Percentiles rank a stretch among this genome's conserved stretches.
These are phyloP conservation scores for Fusarium oxysporum DNA, from an alignment of 2,329 filamentous ascomycete genomes.

Conservation along the genomic window DNA sequence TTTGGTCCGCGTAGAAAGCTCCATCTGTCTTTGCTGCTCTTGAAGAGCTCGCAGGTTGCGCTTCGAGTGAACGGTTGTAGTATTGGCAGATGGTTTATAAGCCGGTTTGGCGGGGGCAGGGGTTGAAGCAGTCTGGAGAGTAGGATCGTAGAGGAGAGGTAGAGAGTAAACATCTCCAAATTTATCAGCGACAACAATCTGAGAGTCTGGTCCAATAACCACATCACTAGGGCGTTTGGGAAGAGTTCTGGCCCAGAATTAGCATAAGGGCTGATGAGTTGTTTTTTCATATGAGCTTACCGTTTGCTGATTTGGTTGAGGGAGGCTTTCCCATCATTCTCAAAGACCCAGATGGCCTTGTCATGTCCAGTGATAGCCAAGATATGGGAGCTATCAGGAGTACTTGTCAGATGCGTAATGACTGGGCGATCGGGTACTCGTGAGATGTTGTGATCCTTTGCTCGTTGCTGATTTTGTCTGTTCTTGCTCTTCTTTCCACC, in stretches of 20 bases:
- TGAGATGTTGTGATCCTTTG: slow-evolving; percentile 41
- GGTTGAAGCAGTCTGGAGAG: slow-evolving; percentile 29
- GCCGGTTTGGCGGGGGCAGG: slow-evolving; percentile 45
- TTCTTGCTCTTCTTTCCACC: slow-evolving; percentile 48
- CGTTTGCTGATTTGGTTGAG: slow-evolving; percentile 78
- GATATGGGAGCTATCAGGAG: slow-evolving; percentile 73
- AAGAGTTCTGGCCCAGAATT: slow-evolving; percentile 71
- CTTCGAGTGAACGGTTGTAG: slow-evolving; percentile 71
- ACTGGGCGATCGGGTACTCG: slow-evolving; percentile 66
- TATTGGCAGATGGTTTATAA: slow-evolving; percentile 64
- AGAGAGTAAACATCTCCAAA: slow-evolving; percentile 96
- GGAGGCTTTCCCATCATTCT: slow-evolving; percentile 69
- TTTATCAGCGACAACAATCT: slow-evolving; percentile 89
- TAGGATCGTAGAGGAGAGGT: slow-evolving; percentile 65
- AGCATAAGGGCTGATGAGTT: slow-evolving; percentile 33
- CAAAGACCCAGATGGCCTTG: slow-evolving; percentile 88
- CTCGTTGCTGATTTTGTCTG: slow-evolving; percentile 41
- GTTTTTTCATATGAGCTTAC: slow-evolving; percentile 54
- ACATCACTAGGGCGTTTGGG: slow-evolving; percentile 89
- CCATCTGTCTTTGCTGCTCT: slow-evolving; percentile 65
- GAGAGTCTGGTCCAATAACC: slow-evolving; percentile 74
- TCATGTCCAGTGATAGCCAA: slow-evolving; percentile 89
- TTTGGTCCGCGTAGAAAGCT: slow-evolving; percentile 46
- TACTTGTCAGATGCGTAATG: slow-evolving; percentile 75
- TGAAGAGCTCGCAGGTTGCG: slow-evolving; percentile 71